Evolutionary conservation across 1,284 basidiomycete genomes (phyloP), one percentile per base, ranked within the genome.

Genomic region (Chalciporus sp.): DNA sequence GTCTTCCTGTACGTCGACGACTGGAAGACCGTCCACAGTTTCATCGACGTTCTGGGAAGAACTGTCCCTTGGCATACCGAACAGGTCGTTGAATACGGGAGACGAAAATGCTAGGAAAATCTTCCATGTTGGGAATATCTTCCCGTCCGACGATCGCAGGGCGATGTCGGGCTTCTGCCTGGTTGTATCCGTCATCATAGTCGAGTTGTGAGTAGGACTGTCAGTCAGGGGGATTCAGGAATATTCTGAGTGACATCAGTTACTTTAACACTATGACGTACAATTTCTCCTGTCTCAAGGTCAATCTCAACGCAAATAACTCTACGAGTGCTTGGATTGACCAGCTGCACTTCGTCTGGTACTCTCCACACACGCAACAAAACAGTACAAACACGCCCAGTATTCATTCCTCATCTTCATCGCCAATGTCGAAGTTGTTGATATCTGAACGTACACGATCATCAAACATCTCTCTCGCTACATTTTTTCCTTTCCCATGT

Each of bases 401-500:
- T 8, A 35, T 45, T 27, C 33, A 16, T 29, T 55, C 56, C 5
- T 17, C 56, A 11, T 61, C 64, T 27, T 54, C 56, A 33, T 56
- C 66, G 9, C 14, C 58, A 16, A 43, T 29, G 37, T 58, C 62
- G 51, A 59, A 56, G 4, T 40, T n/a, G 20, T 11, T 47, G 39
- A 51, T 43, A 23, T 65, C 46, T 5, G 62, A 39, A 16, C 33
- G 42, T 20, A 41, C 37, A 14, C 47, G 55, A 44, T 26, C 28
- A 8, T 59, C 64, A 58, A 72, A 67, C 41, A 61, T 29, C 17
- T 60, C 66, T 31, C 75, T 65, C 8, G 76, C 77, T 20, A 72
- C 57, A 26, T 74, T 73, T 52, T 61, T 71, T 16, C 74, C 78
- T 54, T 65, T 71, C 11, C 73, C 79, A 16, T 62, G 66, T 54